These are phyloP conservation scores for Rostrohypoxylon terebratum DNA, from an alignment of 495 filamentous ascomycete species.

Conservation along the genomic window DNA sequence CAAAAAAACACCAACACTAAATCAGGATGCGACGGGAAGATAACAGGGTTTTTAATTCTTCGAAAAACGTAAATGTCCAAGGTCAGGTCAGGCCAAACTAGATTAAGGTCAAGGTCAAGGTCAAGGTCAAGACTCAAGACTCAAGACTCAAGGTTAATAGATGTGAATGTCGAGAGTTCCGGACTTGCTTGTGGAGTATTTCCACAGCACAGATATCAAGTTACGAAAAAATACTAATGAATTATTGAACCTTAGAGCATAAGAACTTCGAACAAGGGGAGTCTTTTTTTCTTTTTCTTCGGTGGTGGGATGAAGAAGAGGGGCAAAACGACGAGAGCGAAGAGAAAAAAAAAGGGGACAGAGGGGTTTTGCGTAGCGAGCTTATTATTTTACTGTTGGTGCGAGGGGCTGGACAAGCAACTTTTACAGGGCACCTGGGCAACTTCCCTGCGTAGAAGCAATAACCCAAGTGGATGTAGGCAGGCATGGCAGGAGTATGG, in stretches of 20 bases:
- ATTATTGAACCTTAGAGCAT: background rate
- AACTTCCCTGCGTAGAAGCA: background rate
- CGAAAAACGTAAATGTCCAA: background rate
- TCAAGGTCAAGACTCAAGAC: too few relatives aligned
- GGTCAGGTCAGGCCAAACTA: background rate
- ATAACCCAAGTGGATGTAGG: background rate
- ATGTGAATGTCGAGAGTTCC: background rate
- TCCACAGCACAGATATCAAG: slow-evolving; percentile 29
- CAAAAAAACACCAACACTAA: background rate
- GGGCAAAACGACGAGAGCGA: slow-evolving; percentile 15
- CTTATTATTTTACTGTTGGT: slow-evolving; percentile 28
- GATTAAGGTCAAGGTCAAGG: too few relatives aligned
- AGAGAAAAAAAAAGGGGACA: background rate
- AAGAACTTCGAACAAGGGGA: background rate
- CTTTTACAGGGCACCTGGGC: slow-evolving; percentile 8
- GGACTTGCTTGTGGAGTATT: slow-evolving; percentile 26
- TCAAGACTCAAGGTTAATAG: too few relatives aligned
- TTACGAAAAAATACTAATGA: slow-evolving; percentile 15
- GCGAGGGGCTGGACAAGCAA: slow-evolving; percentile 27
- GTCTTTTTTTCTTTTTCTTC: slow-evolving; percentile 12
- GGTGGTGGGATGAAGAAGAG: slow-evolving; percentile 33
- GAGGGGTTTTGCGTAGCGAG: slow-evolving; percentile 19
- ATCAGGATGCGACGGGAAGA: slow-evolving; percentile 7
- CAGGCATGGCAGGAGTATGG: too few relatives aligned
- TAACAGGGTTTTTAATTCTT: slow-evolving; percentile 2